Evolutionary conservation across 192 early-diverging fungal species (phyloP).

Genomic region (Coemansia erecta): DNA sequence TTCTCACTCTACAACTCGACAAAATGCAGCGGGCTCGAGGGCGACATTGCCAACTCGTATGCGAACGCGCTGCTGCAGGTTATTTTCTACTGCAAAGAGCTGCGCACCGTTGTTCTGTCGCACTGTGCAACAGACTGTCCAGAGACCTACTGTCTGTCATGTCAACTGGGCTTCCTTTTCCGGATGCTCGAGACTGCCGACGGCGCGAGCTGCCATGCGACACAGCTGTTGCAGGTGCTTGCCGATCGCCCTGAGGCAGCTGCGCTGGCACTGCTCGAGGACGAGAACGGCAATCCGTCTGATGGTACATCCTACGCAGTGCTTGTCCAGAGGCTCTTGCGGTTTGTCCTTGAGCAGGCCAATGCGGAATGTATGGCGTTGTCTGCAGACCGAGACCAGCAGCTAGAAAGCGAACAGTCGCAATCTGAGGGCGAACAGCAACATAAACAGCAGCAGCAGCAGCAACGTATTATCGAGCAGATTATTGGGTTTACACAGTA

Average conservation of each 20-base stretch:
- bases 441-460: no score
- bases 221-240: conserved; percentile 86
- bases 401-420: no score
- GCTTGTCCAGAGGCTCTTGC: conserved; percentile 82
- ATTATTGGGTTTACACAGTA: conserved; percentile 34
- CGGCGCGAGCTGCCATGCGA: conserved; percentile 94
- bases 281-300: conserved; percentile 61
- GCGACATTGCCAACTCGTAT: conserved; percentile 85
- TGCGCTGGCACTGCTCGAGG: conserved; percentile 86
- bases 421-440: background rate
- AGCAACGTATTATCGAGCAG: conserved; percentile 29
- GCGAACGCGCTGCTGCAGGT: conserved; percentile 88
- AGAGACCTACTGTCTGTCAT: conserved; percentile 78
- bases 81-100: conserved; percentile 66
- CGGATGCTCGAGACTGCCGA: conserved; percentile 84
- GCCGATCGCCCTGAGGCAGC: conserved; percentile 79
- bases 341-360: conserved; percentile 91
- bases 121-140: conserved; percentile 70
- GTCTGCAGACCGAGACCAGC: background rate
- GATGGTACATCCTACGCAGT: conserved; percentile 60
- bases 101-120: conserved; percentile 67
- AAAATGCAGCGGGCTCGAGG: conserved; percentile 84
- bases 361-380: conserved; percentile 62
- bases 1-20: conserved; percentile 97
- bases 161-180: conserved; percentile 93